Evolutionary conservation across 2,329 filamentous ascomycete species (phyloP).

Genomic region (Colletotrichum horii): DNA sequence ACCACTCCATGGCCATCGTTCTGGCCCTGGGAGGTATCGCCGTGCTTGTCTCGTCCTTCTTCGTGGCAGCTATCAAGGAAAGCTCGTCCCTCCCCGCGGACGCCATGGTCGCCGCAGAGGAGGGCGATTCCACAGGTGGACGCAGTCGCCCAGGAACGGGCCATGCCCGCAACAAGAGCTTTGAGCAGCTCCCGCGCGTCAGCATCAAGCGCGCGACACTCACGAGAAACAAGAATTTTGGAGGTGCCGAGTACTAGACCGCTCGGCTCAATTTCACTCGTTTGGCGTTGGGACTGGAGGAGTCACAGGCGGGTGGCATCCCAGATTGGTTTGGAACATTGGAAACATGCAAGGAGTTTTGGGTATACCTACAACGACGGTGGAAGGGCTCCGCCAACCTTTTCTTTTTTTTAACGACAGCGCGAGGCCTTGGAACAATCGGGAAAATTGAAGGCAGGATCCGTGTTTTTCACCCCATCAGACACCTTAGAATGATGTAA

Average conservation of each 20-base stretch:
- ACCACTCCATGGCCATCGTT: slow-evolving; percentile 87
- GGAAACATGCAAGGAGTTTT: slow-evolving; percentile 10
- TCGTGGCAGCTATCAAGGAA: slow-evolving; percentile 72
- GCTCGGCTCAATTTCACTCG: background rate
- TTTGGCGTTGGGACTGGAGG: slow-evolving; percentile 2
- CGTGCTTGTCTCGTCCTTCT: slow-evolving; percentile 76
- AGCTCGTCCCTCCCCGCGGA: slow-evolving; percentile 48
- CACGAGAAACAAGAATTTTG: slow-evolving; percentile 55
- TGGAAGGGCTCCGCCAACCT: background rate
- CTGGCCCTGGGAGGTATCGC: slow-evolving; percentile 83
- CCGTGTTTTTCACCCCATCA: background rate
- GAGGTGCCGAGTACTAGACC: slow-evolving; percentile 50
- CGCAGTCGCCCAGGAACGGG: slow-evolving; percentile 31
- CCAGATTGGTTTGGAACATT: background rate
- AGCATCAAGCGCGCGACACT: slow-evolving; percentile 51
- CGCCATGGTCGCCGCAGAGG: slow-evolving; percentile 45
- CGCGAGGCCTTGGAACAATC: background rate
- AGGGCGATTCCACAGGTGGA: slow-evolving; percentile 36
- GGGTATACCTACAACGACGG: background rate
- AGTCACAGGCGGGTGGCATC: background rate
- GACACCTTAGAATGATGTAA: slow-evolving; percentile 4
- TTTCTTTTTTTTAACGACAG: background rate
- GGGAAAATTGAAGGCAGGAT: background rate
- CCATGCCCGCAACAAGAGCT: slow-evolving; percentile 43
- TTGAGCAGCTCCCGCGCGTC: slow-evolving; percentile 44